These are phyloP conservation scores for Cucurbita pepo DNA, from an alignment of 306 rosid species.

Conservation along the genomic window DNA sequence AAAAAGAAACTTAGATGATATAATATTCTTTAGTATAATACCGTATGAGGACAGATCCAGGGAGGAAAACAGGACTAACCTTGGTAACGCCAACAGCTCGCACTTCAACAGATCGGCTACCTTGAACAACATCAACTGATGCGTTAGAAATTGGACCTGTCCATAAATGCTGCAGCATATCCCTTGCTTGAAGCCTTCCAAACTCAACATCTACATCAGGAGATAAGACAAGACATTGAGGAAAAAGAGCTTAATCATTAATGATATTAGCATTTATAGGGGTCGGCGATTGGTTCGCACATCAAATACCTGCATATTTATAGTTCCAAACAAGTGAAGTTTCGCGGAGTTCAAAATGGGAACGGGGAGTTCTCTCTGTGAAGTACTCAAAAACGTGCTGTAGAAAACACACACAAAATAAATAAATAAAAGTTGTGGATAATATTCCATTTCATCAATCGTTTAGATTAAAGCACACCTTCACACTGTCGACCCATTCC, in stretches of 20 bases:
- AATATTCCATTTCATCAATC: not conserved
- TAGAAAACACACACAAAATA: not conserved
- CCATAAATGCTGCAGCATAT: constrained; percentile 96
- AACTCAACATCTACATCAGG: constrained; percentile 56
- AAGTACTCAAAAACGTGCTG: constrained; percentile 92
- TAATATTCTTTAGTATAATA: not conserved
- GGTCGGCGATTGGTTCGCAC: not conserved
- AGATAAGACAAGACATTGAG: constrained; percentile 8
- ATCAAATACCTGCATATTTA: constrained; percentile 64
- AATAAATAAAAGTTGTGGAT: constrained; percentile 6
- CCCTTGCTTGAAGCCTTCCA: constrained; percentile 91
- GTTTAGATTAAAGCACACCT: constrained; percentile 42
- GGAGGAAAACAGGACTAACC: constrained; percentile 21
- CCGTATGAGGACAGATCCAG: not conserved
- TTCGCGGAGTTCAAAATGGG: constrained; percentile 49
- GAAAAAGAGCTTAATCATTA: not conserved
- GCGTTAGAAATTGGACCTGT: constrained; percentile 96
- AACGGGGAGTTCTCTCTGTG: constrained; percentile 83
- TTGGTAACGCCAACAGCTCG: constrained; percentile 91
- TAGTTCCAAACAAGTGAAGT: constrained; percentile 97
- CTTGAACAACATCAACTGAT: constrained; percentile 89
- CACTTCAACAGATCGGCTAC: constrained; percentile 89
- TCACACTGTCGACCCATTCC: constrained; percentile 91
- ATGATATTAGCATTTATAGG: not conserved
- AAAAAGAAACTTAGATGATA: not conserved